A percentile compares a stretch with the other conserved stretches of the same genome.
These are phyloP conservation scores for Lonicera japonica DNA, from an alignment of 129 eudicot species.

Conservation along the genomic window DNA sequence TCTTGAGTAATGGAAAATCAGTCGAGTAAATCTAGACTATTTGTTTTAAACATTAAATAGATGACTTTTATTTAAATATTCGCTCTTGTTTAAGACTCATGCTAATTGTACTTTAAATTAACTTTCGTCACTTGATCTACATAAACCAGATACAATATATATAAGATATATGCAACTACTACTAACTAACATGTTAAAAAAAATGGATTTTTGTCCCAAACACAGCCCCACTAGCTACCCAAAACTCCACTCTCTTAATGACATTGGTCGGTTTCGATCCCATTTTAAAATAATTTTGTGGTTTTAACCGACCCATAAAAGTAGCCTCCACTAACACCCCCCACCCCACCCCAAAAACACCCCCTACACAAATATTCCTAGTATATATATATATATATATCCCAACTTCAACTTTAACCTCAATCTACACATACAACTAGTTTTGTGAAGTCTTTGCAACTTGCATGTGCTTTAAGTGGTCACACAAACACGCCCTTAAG, in stretches of 20 bases:
- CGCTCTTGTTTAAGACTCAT: too few species aligned
- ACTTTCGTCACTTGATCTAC: too few species aligned
- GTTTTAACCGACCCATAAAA: slow-evolving; percentile 2
- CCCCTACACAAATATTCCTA: neutral
- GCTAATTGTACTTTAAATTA: too few species aligned
- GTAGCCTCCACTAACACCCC: slow-evolving; percentile 9
- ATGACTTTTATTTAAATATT: too few species aligned
- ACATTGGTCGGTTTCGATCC: slow-evolving; percentile 11
- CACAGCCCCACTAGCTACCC: neutral
- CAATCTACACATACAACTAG: neutral
- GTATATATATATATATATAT: neutral
- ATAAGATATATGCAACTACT: too few species aligned
- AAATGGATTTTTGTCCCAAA: neutral
- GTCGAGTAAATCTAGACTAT: too few species aligned
- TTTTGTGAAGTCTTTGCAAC: slow-evolving; percentile 6
- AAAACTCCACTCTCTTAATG: slow-evolving; percentile 10
- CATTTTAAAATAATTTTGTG: neutral
- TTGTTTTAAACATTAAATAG: too few species aligned
- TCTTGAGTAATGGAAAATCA: too few species aligned
- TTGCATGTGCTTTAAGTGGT: slow-evolving; percentile 12
- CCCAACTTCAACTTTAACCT: neutral
- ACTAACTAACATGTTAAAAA: neutral
- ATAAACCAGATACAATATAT: too few species aligned
- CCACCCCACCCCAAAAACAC: too few species aligned
- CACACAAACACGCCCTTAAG: slow-evolving; percentile 2